Conservation (phyloP, 805 yeast species). For the Myxozyma neotropica region DNA sequence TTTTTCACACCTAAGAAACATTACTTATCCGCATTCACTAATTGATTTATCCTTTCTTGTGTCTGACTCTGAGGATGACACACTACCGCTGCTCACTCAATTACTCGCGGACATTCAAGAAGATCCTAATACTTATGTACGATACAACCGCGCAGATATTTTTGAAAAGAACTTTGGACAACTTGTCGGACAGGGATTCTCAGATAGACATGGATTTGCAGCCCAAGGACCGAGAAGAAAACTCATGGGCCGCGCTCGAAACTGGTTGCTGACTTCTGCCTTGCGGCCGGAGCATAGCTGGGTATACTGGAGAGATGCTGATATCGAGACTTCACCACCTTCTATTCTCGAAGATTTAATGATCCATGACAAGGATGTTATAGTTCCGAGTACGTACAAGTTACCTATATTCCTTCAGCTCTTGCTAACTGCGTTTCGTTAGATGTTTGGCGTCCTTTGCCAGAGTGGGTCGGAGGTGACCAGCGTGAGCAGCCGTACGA, state of each 20-base stretch:
- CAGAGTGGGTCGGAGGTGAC: slow-evolving; percentile 79
- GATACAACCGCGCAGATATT: slow-evolving; percentile 78
- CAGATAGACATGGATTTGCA: slow-evolving; percentile 92
- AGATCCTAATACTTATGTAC: slow-evolving; percentile 54
- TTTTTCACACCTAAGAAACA: slow-evolving; percentile 73
- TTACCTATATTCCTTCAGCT: not conserved
- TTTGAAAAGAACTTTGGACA: slow-evolving; percentile 94
- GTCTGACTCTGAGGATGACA: slow-evolving; percentile 83
- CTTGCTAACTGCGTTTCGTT: not conserved
- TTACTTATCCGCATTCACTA: slow-evolving; percentile 67
- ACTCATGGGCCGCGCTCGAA: slow-evolving; percentile 93
- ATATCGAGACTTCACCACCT: slow-evolving; percentile 86
- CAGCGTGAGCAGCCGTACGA: slow-evolving; percentile 87
- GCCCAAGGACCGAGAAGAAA: slow-evolving; percentile 96
- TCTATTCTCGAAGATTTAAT: slow-evolving; percentile 87
- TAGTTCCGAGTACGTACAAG: slow-evolving; percentile 64
- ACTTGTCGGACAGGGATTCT: slow-evolving; percentile 86
- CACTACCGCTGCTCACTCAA: slow-evolving; percentile 62
- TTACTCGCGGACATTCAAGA: slow-evolving; percentile 61
- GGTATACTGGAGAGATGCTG: slow-evolving; percentile 98
- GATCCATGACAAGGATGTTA: slow-evolving; percentile 88
- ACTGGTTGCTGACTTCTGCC: slow-evolving; percentile 88
- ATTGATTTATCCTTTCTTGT: slow-evolving; percentile 81
- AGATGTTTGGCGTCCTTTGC: slow-evolving; percentile 95
- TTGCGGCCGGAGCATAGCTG: slow-evolving; percentile 89